Evolutionary conservation across 805 yeast genomes (phyloP), one percentile per base, ranked within the genome.

Genomic region (Metschnikowia gruessii): DNA sequence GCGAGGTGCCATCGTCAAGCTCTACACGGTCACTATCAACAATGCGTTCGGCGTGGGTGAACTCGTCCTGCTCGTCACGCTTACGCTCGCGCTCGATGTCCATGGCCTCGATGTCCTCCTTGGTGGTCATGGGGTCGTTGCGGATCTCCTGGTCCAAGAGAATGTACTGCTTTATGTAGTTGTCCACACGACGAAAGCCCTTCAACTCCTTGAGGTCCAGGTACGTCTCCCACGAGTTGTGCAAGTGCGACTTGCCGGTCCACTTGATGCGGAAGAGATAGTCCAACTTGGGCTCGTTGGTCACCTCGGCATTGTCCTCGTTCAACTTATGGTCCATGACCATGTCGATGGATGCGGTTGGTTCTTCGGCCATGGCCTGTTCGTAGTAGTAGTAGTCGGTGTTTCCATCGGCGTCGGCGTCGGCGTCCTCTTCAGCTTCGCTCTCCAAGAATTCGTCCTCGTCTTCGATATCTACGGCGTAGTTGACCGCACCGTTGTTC

Each of bases 41-140:
- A 39, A 92, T 85, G 55, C 99, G 79, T 65, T 92, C 99, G 29
- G 89, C 96, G 32, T 81, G 79, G 52, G 87, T 87, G 69, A 75
- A 91, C 62, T 91, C 97, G 36, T 80, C 83, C 53, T 83, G 80
- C 57, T 87, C 92, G 53, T 92, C 98, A 33, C 87, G 72, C 61
- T 84, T 76, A 39, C 96, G 77, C 61, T 90, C 97, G 22, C 82
- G 79, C 59, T 92, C 98, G 53, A 92, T 78, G 59, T 90, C 96
- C 90, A 92, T 84, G 17, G 89, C 84, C 65, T 92, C 99, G 33
- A 92, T 74, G 55, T 94, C 98, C 66, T 92, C 99, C 44, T 86
- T 79, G 0, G 97, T 88, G 3, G 95, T 87, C 48, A 71, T 66
- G 0, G 96, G 87, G 60, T 92, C 97, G 39, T 71, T 72, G 55